Percentiles rank a stretch among this genome's conserved stretches.
These are phyloP conservation scores for Paraphaeosphaeria minitans DNA, from an alignment of 2,329 filamentous ascomycete species.

Conservation along the genomic window DNA sequence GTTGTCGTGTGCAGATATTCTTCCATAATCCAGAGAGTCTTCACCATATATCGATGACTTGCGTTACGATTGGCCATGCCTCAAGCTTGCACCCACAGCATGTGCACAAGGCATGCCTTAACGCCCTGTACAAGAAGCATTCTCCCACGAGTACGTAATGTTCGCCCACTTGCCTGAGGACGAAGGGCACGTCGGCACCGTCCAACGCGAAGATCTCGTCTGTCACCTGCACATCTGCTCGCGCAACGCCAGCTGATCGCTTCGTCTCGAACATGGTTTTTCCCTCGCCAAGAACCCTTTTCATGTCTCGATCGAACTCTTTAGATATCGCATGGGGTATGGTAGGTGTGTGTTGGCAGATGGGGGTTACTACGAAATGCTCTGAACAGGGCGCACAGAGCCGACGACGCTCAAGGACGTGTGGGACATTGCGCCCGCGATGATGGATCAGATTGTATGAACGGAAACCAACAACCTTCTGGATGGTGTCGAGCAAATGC, in stretches of 20 bases:
- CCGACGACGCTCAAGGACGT: background rate
- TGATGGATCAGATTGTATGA: background rate
- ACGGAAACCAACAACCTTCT: background rate
- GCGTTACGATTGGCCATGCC: constrained; percentile 15
- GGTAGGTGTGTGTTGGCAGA: constrained; percentile 9
- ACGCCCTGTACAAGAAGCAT: constrained; percentile 19
- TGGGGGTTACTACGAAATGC: constrained; percentile 6
- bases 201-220: constrained; percentile 20
- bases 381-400: background rate
- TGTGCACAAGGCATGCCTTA: constrained; percentile 11
- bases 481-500: constrained; percentile 14
- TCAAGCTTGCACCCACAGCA: constrained; percentile 12
- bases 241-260: constrained; percentile 7
- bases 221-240: background rate
- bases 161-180: constrained; percentile 11
- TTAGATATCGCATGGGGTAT: background rate
- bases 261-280: constrained; percentile 7
- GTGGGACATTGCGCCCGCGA: background rate
- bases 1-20: background rate
- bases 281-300: constrained; percentile 1
- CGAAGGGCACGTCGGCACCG: constrained; percentile 13
- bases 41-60: constrained; percentile 22
- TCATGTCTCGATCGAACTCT: constrained; percentile 8
- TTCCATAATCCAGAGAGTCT: background rate
- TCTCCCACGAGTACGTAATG: constrained; percentile 19